phyloP scores from a whole-genome alignment of 2,329 filamentous ascomycete species.

The Botrytis galanthina region DNA sequence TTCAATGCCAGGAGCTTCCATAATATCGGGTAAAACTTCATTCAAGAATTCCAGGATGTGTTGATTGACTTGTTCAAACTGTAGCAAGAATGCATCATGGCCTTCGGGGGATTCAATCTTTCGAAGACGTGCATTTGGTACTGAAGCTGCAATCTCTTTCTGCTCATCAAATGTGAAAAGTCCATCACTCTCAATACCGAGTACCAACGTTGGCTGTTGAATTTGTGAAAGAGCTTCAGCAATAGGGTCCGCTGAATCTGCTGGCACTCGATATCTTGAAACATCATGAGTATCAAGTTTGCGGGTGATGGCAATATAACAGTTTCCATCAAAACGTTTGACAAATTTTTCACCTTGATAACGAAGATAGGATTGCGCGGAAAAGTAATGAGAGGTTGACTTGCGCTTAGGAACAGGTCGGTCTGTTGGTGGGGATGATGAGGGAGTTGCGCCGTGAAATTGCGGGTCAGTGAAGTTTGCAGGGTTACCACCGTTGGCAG shows the following conservation, averaged over 20 bases:
- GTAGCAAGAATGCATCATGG: conserved; percentile 92
- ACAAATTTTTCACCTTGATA: conserved; percentile 98
- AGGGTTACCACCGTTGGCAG: conserved; percentile 31
- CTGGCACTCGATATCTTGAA: conserved; percentile 65
- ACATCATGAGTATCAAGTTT: conserved; percentile 98
- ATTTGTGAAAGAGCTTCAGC: conserved; percentile 76
- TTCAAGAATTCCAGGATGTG: conserved; percentile 83
- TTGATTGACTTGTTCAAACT: conserved; percentile 94
- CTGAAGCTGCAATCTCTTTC: conserved; percentile 80
- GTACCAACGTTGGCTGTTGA: conserved; percentile 82
- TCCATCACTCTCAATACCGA: conserved; percentile 94
- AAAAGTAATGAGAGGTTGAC: conserved; percentile 81
- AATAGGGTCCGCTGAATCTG: conserved; percentile 47
- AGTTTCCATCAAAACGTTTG: conserved; percentile 95
- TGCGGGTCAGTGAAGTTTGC: conserved; percentile 60
- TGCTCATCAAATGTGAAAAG: conserved; percentile 98
- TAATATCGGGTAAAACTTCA: conserved; percentile 83
- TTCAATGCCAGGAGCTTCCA: conserved; percentile 58
- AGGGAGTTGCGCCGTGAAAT: conserved; percentile 62
- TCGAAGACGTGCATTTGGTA: conserved; percentile 73
- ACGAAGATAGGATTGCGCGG: conserved; percentile 92
- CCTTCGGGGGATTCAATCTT: conserved; percentile 93
- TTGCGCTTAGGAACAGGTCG: conserved; percentile 37
- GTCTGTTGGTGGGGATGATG: conserved; percentile 44
- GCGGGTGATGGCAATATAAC: conserved; percentile 97